These are phyloP conservation scores for Solanum gandarillasii DNA, from an alignment of 257 asterid genomes.

Conservation along the genomic window DNA sequence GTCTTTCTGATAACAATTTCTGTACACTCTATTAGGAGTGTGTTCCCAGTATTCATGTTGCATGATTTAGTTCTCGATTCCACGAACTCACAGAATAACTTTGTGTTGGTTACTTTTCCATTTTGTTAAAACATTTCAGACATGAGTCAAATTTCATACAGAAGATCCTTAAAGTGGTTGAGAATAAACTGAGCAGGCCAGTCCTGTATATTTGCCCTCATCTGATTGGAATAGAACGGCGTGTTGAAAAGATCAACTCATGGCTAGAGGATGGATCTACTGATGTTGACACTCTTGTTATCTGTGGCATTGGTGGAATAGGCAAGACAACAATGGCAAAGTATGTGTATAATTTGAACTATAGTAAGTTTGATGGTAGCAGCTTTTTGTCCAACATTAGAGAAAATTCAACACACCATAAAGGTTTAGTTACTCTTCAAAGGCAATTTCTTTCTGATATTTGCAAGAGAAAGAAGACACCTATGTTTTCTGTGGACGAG, in stretches of 20 bases:
- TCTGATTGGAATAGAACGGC: conserved; percentile 5
- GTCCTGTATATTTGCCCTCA: conserved; percentile 1
- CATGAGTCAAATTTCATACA: conserved; percentile 7
- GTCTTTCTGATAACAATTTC: background rate
- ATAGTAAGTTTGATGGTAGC: conserved; percentile 8
- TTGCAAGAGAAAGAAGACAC: background rate
- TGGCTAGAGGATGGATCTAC: conserved; percentile 9
- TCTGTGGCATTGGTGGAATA: conserved; percentile 14
- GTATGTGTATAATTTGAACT: conserved; percentile 6
- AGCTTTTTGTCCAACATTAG: conserved; percentile 13
- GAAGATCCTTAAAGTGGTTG: conserved; percentile 10
- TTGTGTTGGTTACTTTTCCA: background rate
- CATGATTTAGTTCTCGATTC: background rate
- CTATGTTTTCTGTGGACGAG: background rate
- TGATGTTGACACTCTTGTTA: conserved; percentile 5
- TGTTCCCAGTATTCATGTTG: background rate
- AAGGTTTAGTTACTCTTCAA: conserved; percentile 12
- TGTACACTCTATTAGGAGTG: background rate
- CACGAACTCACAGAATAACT: background rate
- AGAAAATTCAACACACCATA: conserved; percentile 1
- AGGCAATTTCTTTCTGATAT: conserved; percentile 11
- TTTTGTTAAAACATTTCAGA: background rate
- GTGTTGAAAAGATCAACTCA: conserved; percentile 2
- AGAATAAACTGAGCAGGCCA: conserved; percentile 3
- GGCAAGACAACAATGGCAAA: conserved; percentile 18